A percentile compares a stretch with the other conserved stretches of the same genome.
Conservation (phyloP, 2,329 filamentous ascomycete genomes). For the Ophiostoma pallidulum region DNA sequence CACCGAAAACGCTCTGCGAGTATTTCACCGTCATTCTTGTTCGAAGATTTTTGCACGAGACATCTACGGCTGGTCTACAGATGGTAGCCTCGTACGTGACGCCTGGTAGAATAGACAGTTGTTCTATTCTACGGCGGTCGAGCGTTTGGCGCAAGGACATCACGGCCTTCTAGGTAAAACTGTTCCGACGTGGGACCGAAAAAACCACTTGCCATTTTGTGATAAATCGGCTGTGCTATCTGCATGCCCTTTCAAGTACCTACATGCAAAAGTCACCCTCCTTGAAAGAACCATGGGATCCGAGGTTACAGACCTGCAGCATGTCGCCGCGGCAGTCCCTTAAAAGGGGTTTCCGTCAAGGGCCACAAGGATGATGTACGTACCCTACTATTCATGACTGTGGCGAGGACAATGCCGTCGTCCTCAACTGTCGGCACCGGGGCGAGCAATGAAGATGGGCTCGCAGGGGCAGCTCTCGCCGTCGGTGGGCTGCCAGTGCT, state of each 20-base stretch:
- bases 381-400: conserved; percentile 14
- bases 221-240: no score
- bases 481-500: conserved; percentile 13
- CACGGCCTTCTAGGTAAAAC: no score
- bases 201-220: no score
- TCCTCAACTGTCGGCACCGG: conserved; percentile 14
- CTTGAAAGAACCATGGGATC: background rate
- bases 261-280: background rate
- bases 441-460: conserved; percentile 15
- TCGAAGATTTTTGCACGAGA: no score
- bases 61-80: no score
- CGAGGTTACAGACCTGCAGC: conserved; percentile 12
- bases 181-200: no score
- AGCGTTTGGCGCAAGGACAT: no score
- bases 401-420: conserved; percentile 15
- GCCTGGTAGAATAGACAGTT: no score
- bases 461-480: conserved; percentile 23
- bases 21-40: no score
- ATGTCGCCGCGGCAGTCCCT: conserved; percentile 15
- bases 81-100: no score
- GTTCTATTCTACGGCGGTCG: no score
- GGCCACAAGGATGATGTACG: conserved; percentile 15
- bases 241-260: background rate
- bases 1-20: no score
- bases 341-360: conserved; percentile 16